Base-by-base conservation (phyloP, 75 land plant species). In the Ceratopteris richardii region DNA sequence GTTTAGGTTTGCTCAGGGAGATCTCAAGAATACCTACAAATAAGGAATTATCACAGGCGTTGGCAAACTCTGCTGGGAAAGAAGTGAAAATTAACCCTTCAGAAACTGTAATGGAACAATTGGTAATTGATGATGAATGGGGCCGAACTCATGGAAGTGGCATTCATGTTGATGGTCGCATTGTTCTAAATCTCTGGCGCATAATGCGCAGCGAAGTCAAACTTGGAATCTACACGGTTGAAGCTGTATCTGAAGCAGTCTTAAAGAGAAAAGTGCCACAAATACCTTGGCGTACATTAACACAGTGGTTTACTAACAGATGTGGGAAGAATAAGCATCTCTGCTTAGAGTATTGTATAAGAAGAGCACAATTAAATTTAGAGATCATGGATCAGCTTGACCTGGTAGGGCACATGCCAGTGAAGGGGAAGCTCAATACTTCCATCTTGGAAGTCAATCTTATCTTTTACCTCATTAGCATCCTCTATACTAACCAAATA, bases 121-220 rank as follows among this genome's bases (percentile, higher is more conserved):
- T 57, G 33, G 65, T 85, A 13, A 78, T 94, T 61, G 82, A 75
- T 58, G 96, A 89, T 75, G 98, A 94, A 66, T 89, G 96, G 98
- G 90, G 98, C 6, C 80, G 91, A 41, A 86, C 90, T 7, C 96
- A 94, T 79, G 91, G 83, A 13, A 86, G 96, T 79, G 98, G 98
- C 19, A 60, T 94, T 4, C 89, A 86, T 66, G 82, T 94, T 52
- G 80, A 77, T 58, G 98, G 98, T 54, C 77, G 98, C 55, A 81
- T 82, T 69, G 85, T 94, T 20, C 80, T 89, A 21, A 94, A 94
- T 66, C 44, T 89, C 33, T 94, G 98, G 98, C 61, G 98, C 43
- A 65, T 94, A 2, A 83, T 94, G 87, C 80, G 96, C 23, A 61
- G 74, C 42, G 98, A 94, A 70, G 57, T 94, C 29, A 94, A 89